Percentiles rank a stretch among this genome's conserved stretches.
Evolutionary conservation across 176 grass and related monocot species (phyloP).

Genomic region (Rhipidocladum racemiflorum): DNA sequence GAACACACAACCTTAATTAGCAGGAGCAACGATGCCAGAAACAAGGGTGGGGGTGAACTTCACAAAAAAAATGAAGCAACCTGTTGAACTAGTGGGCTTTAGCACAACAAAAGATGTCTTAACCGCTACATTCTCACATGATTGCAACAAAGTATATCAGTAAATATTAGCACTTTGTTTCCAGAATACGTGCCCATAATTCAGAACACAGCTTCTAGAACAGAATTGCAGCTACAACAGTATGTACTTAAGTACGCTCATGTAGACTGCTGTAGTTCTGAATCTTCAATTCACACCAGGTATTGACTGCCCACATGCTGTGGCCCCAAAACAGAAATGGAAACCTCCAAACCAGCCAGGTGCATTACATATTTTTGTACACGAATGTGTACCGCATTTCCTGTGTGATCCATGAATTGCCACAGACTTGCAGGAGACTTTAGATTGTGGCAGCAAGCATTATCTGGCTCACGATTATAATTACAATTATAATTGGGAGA

Average conservation of each 20-base stretch:
- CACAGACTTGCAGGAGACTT: neutral
- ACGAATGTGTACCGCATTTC: neutral
- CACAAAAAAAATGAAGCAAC: neutral
- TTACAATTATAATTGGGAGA: neutral
- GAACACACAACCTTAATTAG: slow-evolving; percentile 31
- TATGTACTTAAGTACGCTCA: neutral
- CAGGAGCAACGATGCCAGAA: neutral
- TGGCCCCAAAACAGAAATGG: neutral
- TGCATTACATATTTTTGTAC: neutral
- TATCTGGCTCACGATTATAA: neutral
- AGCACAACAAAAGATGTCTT: neutral
- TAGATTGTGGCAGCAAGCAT: neutral
- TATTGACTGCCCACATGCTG: neutral
- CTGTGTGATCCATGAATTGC: neutral
- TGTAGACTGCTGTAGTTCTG: neutral
- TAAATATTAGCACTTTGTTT: neutral
- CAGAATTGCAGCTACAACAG: neutral
- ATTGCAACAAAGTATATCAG: neutral
- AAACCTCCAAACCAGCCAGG: neutral
- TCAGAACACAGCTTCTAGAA: slow-evolving; percentile 10
- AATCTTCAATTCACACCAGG: neutral
- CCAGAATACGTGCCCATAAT: neutral
- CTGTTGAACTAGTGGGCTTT: neutral
- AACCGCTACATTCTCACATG: slow-evolving; percentile 3
- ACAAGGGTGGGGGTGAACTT: neutral